Evolutionary conservation across 2,329 filamentous ascomycete genomes (phyloP), one percentile per base, ranked within the genome.

Genomic region (Calonectria pteridis): DNA sequence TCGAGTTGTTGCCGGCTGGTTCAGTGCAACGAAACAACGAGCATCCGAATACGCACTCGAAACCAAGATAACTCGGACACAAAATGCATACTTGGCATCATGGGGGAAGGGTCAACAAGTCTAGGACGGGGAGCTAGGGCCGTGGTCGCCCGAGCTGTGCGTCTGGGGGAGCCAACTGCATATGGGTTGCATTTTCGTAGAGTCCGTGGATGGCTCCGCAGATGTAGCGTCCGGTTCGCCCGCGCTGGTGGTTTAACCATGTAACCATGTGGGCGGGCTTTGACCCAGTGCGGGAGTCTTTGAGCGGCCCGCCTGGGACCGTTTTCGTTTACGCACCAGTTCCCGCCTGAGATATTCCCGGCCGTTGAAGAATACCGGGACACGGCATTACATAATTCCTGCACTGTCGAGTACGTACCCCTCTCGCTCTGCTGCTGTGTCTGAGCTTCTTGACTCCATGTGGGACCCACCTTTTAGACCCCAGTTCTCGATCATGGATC

Each of bases 391-490:
- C 49, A 20, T 72, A 68, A 63, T 50, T 68, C 70, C 70, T 26
- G 26, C 16, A 11, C n/a, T 33, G 18, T 4, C 11, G 20, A 1
- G 53, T 16, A 33, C 51, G 50, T 58, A 29, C 53, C 51, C 53
- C 53, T 58, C 53, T 11, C 6, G 35, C 46, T 33, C 18, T 63
- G 35, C 28, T 28, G 10, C 13, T 33, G 37, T 29, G 18, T 66
- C 49, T 43, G 59, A 29, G 35, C 67, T 33, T 28, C 20, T 35
- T 2, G 7, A 23, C 11, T 29, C 31, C 35, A 67, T 35, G 55
- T 26, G 35, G 55, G 78, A 73, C 78, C 78, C 78, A 78, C 78
- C 55, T 73, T 67, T 53, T 50, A 69, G 72, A 70, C 74, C 78
- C 73, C 72, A 73, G 67, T 67, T 55, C 50, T 46, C 72, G 64